Evolutionary conservation across 345 rosid genomes (phyloP).

Genomic region (Anacardium occidentale): DNA sequence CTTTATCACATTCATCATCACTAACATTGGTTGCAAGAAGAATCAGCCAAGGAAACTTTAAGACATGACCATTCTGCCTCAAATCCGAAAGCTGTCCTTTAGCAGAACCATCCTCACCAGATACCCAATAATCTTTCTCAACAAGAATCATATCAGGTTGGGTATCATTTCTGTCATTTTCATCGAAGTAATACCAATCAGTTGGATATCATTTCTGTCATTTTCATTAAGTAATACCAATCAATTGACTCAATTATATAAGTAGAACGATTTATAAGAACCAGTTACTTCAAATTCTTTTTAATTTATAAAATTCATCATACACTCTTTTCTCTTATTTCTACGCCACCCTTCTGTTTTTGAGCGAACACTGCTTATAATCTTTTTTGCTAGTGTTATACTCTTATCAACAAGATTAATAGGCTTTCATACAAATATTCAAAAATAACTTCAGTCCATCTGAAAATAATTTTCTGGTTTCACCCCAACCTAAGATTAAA

Average conservation of each 20-base stretch:
- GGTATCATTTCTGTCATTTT: constrained; percentile 36
- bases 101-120: constrained; percentile 46
- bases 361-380: too few species aligned
- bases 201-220: constrained; percentile 40
- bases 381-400: too few species aligned
- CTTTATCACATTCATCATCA: constrained; percentile 58
- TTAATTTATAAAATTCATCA: too few species aligned
- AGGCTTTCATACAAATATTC: too few species aligned
- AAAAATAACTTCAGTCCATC: too few species aligned
- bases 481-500: background rate
- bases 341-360: too few species aligned
- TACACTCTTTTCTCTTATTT: too few species aligned
- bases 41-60: constrained; percentile 60
- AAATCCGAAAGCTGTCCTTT: constrained; percentile 33
- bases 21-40: constrained; percentile 82
- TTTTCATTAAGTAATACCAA: constrained; percentile 11
- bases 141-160: constrained; percentile 70
- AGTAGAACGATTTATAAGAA: background rate
- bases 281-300: background rate
- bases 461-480: too few species aligned
- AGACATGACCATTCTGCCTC: constrained; percentile 50
- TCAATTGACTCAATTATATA: background rate
- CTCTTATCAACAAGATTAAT: too few species aligned
- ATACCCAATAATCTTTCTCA: constrained; percentile 87
- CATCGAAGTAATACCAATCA: constrained; percentile 7